A percentile compares a stretch with the other conserved stretches of the same genome.
phyloP scores from a whole-genome alignment of 148 eudicot genomes.

The Rhododendron henanense region DNA sequence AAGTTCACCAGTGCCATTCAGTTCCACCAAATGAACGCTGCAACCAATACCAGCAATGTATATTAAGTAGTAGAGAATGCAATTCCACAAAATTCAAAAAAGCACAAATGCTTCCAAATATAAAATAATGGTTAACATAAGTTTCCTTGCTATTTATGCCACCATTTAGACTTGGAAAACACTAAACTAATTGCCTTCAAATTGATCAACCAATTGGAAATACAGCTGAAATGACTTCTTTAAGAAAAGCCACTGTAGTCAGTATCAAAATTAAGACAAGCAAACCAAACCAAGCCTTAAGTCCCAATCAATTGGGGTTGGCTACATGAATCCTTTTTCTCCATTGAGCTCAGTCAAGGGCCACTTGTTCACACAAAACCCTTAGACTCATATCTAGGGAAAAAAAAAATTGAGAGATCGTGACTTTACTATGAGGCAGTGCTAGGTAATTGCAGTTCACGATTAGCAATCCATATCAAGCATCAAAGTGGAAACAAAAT shows the following conservation, averaged over 20 bases:
- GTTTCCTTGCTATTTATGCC: neutral
- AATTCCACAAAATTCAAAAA: constrained; percentile 14
- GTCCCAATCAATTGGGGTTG: too few species aligned
- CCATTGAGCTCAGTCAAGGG: too few species aligned
- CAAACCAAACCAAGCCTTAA: neutral
- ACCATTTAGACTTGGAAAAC: neutral
- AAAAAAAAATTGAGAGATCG: neutral
- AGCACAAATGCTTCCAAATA: neutral
- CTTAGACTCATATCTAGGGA: neutral
- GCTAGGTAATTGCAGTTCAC: neutral
- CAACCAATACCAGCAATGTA: constrained; percentile 20
- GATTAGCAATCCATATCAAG: neutral
- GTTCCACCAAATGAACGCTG: constrained; percentile 98
- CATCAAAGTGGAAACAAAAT: neutral
- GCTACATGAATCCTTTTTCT: too few species aligned
- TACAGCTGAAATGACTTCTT: neutral
- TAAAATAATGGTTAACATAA: neutral
- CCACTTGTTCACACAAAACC: too few species aligned
- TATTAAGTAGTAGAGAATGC: neutral
- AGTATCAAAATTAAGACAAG: neutral
- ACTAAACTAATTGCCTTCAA: neutral
- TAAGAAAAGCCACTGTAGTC: neutral
- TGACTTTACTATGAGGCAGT: neutral
- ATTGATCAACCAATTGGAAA: neutral
- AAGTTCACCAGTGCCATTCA: constrained; percentile 71